Conservation (phyloP, 2,329 filamentous ascomycete species). For the Hypoxylon sp. region DNA sequence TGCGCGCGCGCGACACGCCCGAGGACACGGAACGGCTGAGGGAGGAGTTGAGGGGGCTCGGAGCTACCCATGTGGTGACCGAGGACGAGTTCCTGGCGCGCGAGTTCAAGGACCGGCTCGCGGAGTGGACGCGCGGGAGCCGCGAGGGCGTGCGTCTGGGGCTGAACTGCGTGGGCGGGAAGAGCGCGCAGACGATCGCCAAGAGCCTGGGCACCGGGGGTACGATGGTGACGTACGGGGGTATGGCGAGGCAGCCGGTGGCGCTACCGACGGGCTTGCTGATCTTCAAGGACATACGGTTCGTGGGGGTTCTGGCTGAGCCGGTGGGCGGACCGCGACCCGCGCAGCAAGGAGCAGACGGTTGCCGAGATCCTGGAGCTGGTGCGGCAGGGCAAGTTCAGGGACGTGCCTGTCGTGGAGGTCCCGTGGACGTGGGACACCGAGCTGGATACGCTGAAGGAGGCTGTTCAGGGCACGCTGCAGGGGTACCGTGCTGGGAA, state of each 20-base stretch:
- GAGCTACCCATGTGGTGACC: slow-evolving; percentile 71
- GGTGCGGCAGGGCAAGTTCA: slow-evolving; percentile 82
- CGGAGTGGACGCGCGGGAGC: slow-evolving; percentile 78
- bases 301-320: slow-evolving; percentile 97
- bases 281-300: slow-evolving; percentile 93
- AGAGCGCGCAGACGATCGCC: slow-evolving; percentile 83
- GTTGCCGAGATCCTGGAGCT: slow-evolving; percentile 87
- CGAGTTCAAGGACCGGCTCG: slow-evolving; percentile 74
- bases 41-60: slow-evolving; percentile 67
- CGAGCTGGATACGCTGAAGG: slow-evolving; percentile 75
- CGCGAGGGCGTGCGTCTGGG: slow-evolving; percentile 81
- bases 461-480: slow-evolving; percentile 85
- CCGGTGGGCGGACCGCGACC: slow-evolving; percentile 84
- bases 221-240: slow-evolving; percentile 92
- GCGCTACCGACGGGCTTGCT: slow-evolving; percentile 84
- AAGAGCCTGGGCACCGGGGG: slow-evolving; percentile 78
- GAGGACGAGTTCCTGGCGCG: slow-evolving; percentile 69
- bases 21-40: slow-evolving; percentile 75
- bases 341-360: slow-evolving; percentile 80
- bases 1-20: slow-evolving; percentile 78
- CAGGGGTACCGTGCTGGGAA: slow-evolving; percentile 90
- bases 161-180: slow-evolving; percentile 94
- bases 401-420: slow-evolving; percentile 85
- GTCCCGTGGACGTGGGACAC: slow-evolving; percentile 89
- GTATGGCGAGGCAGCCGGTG: slow-evolving; percentile 92